Conservation (phyloP, 208 protist genomes). For the Acanthamoeba healyi region DNA sequence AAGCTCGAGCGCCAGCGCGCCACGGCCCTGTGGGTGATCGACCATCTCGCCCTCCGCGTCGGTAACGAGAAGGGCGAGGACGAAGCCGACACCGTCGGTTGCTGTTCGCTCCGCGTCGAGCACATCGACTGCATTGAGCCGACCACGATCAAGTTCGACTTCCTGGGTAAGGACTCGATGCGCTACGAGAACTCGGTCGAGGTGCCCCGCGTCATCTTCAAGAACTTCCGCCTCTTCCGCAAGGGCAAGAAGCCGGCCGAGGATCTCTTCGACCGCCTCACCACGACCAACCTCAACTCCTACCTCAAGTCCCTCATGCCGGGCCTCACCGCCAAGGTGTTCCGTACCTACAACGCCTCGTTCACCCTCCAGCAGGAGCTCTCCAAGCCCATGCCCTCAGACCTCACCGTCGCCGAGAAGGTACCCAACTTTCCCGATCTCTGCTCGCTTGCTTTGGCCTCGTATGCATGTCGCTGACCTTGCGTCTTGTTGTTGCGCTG, state of each 20-base stretch:
- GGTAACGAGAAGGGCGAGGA: constrained; percentile 98
- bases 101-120: constrained; percentile 98
- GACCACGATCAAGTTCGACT: constrained; percentile 94
- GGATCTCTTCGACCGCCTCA: constrained; percentile 96
- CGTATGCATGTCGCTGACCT: neutral
- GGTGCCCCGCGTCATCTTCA: constrained; percentile 93
- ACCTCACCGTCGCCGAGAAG: constrained; percentile 66
- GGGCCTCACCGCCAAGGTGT: constrained; percentile 98
- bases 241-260: constrained; percentile 86
- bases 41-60: constrained; percentile 98
- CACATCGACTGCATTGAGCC: constrained; percentile 93
- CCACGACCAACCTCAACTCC: constrained; percentile 93
- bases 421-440: neutral
- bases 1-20: constrained; percentile 93
- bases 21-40: constrained; percentile 98
- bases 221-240: constrained; percentile 94
- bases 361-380: constrained; percentile 98
- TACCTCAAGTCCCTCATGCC: constrained; percentile 98
- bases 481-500: neutral
- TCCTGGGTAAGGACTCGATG: constrained; percentile 99
- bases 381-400: constrained; percentile 86
- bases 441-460: neutral
- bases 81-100: constrained; percentile 98
- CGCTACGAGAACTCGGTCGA: constrained; percentile 90
- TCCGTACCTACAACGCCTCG: constrained; percentile 99